These are phyloP conservation scores for Tulasnella sp. DNA, from an alignment of 768 basidiomycete species.

Conservation along the genomic window DNA sequence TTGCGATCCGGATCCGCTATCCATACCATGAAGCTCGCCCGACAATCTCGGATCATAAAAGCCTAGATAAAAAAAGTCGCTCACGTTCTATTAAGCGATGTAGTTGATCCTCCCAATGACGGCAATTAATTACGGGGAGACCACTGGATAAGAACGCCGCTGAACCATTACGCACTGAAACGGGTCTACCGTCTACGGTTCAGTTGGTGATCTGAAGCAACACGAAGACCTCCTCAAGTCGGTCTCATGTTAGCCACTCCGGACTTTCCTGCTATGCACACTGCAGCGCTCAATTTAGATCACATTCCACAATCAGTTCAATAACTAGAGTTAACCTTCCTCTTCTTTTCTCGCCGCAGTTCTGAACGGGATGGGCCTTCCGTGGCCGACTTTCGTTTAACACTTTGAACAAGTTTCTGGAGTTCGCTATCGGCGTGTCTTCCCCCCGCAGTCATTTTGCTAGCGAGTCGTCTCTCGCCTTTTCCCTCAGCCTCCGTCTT, in stretches of 20 bases:
- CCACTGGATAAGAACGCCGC: no score
- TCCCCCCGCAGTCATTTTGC: conserved; percentile 27
- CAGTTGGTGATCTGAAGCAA: no score
- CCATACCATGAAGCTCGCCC: not conserved
- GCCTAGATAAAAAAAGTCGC: no score
- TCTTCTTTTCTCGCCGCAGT: conserved; percentile 52
- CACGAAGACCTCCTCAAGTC: no score
- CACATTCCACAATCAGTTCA: not conserved
- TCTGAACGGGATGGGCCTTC: conserved; percentile 41
- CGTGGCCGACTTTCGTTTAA: conserved; percentile 68
- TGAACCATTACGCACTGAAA: no score
- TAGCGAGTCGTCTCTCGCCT: not conserved
- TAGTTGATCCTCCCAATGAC: no score
- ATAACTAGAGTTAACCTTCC: conserved; percentile 48
- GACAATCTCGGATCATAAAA: no score
- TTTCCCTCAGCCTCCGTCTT: conserved; percentile 3
- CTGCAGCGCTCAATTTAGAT: not conserved
- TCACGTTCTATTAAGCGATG: no score
- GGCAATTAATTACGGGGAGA: no score
- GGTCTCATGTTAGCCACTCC: no score
- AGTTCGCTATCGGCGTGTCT: conserved; percentile 41
- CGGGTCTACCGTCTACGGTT: no score
- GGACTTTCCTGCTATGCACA: no score
- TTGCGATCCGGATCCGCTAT: not conserved
- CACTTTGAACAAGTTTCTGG: conserved; percentile 71